Base-by-base conservation (phyloP, 2,329 filamentous ascomycete genomes). In the Chalara sp. region DNA sequence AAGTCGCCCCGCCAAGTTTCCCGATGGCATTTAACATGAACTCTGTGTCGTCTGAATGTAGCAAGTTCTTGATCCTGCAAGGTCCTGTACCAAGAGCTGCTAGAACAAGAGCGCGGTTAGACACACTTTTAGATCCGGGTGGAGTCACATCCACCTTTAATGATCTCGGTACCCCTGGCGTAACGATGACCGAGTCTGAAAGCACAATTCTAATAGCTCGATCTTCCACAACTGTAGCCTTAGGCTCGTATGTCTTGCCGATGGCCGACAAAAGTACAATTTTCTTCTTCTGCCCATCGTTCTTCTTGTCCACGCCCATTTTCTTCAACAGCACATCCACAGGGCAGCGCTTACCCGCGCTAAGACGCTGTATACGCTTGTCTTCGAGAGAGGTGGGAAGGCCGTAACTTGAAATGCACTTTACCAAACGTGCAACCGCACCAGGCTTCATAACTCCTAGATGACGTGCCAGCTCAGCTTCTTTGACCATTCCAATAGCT, bases 281-380 rank as follows among this genome's bases (percentile, higher is more conserved):
- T 71, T 96, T 97, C 76, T 99, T 99, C 69, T 92, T 90, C 53
- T 81, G 81, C 2, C 93, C 93, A 43, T 95, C 87, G 58, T 99
- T 99, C 76, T 99, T 99, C 79, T 99, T 99, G 71, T 99, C 93
- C 6, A 99, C 86, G 0, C 87, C 90, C 93, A 99, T 99, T 67
- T 95, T 95, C 58, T 86, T 79, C 51, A 99, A 77, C 47, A 99
- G 71, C 35, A 87, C 79, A 60, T 96, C 88, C 2, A 96, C 88
- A 0, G 87, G 85, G 66, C 93, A 99, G 57, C 81, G 77, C 70
- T 95, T 96, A 48, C 87, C 88, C 1, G 89, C 91, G 5, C 89
- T 91, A 55, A 93, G 73, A 62, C 85, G 88, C 42, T 86, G 79
- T 42, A 99, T 84, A 32, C 84, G 82, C 66, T 90, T 87, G 70